These are phyloP conservation scores for Zasmidium angulare DNA, from an alignment of 2,329 filamentous ascomycete genomes.

Conservation along the genomic window DNA sequence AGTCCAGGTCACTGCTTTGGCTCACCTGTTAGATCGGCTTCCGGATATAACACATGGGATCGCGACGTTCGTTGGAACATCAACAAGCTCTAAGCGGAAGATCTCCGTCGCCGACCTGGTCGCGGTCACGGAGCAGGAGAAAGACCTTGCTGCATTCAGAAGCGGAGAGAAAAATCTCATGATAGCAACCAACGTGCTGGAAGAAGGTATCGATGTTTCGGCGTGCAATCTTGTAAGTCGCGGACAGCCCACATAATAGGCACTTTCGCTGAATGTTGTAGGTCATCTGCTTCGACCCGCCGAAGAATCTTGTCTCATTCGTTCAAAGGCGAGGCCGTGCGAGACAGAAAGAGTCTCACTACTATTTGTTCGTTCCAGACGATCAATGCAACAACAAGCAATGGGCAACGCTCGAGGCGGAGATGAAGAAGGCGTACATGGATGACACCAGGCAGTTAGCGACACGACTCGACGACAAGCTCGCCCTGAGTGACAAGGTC, in stretches of 20 bases:
- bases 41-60: conserved; percentile 38
- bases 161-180: conserved; percentile 57
- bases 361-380: conserved; percentile 50
- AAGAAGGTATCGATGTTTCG: conserved; percentile 63
- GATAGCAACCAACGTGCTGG: conserved; percentile 57
- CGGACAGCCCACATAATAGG: neutral
- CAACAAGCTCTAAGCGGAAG: conserved; percentile 44
- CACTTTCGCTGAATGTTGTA: neutral
- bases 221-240: conserved; percentile 56
- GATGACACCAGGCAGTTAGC: conserved; percentile 56
- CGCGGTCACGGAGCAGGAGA: conserved; percentile 48
- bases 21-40: conserved; percentile 22
- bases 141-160: conserved; percentile 56
- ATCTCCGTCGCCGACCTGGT: conserved; percentile 51
- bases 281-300: conserved; percentile 63
- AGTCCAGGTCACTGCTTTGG: conserved; percentile 43
- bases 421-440: conserved; percentile 71
- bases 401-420: conserved; percentile 67
- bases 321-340: conserved; percentile 66
- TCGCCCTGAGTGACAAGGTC: conserved; percentile 40
- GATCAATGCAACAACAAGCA: conserved; percentile 39
- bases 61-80: conserved; percentile 55
- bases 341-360: conserved; percentile 55
- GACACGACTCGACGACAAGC: conserved; percentile 51
- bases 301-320: conserved; percentile 63